Conservation (phyloP, 768 basidiomycete genomes). For the Clavulina sp. region DNA sequence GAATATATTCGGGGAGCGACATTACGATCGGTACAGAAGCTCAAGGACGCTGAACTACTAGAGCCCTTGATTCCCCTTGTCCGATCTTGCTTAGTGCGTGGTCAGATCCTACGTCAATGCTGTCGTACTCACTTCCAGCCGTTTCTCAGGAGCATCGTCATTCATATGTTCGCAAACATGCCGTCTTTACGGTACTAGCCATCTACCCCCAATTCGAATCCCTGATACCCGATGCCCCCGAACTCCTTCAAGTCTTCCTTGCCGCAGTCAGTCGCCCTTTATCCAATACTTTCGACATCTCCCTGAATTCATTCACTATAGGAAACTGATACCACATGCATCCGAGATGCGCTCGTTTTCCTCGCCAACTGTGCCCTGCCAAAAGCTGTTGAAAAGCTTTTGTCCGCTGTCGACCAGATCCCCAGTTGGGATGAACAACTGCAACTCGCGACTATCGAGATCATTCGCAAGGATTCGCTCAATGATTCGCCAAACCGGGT, state of each 20-base stretch:
- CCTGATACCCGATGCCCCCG: slow-evolving; percentile 90
- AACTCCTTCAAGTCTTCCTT: slow-evolving; percentile 90
- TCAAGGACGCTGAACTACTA: slow-evolving; percentile 82
- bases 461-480: slow-evolving; percentile 79
- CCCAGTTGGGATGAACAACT: slow-evolving; percentile 71
- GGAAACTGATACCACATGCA: slow-evolving; percentile 90
- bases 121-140: background rate
- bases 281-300: background rate
- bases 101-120: background rate
- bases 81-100: slow-evolving; percentile 56
- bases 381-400: slow-evolving; percentile 82
- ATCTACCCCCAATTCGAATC: slow-evolving; percentile 90
- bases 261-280: slow-evolving; percentile 34
- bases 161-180: slow-evolving; percentile 95
- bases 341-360: slow-evolving; percentile 93
- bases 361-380: slow-evolving; percentile 69
- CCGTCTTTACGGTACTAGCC: slow-evolving; percentile 87
- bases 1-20: slow-evolving; percentile 99
- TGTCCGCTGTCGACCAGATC: slow-evolving; percentile 71
- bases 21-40: slow-evolving; percentile 89
- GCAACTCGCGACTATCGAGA: slow-evolving; percentile 92
- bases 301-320: slow-evolving; percentile 8
- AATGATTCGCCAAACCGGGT: slow-evolving; percentile 69
- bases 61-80: slow-evolving; percentile 92
- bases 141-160: slow-evolving; percentile 73